Base-by-base conservation (phyloP, 192 early-diverging fungal species). In the Chytriomyces sp. region DNA sequence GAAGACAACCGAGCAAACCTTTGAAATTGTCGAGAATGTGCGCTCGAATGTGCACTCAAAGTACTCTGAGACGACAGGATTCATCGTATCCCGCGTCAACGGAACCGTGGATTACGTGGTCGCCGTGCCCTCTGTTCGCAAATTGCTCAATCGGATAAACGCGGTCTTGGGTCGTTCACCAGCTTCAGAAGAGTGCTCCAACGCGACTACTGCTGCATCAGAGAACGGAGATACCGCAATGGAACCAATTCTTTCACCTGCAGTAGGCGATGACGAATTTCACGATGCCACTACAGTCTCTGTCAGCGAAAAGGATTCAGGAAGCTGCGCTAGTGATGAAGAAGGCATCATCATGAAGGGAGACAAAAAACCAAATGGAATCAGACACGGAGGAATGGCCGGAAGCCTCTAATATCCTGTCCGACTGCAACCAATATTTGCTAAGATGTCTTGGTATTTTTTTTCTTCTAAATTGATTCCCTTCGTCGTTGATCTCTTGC, bases 41-140 rank as follows among this genome's bases (percentile, higher is more conserved):
- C 7, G 10, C n/a, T 61, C 61, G 7, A 59, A n/a, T 18, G 24
- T 59, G 53, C 16, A 50, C 11, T 11, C 26, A 8, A 9, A 47
- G 44, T 68, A 47, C 24, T 10, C 16, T 13, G 60, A 20, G 7
- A 45, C 60, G 10, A 16, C 20, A n/a, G 72, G 72, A 9, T 74
- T 63, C 44, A 74, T 74, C 46, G 72, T 74, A 7, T n/a, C 72
- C 13, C 16, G 44, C 13, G 61, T 63, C 10, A 74, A 74, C 45
- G 72, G 72, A 61, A 59, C 44, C 45, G 72, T 74, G 24, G 28
- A 74, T 10, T 46, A 63, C 45, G 45, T 63, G 0, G 44, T 63
- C n/a, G 72, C 72, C 13, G 53, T 74, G 44, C 72, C 72, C 1
- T 0, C 20, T 16, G 72, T 74, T 23, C 7, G 43, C 7, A 45